A percentile compares a stretch with the other conserved stretches of the same genome.
phyloP scores from a whole-genome alignment of 306 rosid genomes.

The Oxytropis ochrocephala region DNA sequence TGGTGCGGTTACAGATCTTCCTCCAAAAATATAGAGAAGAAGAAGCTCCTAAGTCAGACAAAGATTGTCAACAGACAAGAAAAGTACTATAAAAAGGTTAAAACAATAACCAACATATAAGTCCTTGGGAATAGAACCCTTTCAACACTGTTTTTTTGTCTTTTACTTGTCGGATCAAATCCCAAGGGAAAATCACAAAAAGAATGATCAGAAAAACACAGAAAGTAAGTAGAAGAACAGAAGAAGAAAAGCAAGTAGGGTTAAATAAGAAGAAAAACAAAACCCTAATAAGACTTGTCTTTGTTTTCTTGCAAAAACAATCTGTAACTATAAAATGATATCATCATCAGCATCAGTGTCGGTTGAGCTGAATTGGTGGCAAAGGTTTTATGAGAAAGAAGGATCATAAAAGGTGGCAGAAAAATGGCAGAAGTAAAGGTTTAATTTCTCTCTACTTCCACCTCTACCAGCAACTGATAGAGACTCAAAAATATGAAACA shows the following conservation, averaged over 20 bases:
- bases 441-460: conserved; percentile 21
- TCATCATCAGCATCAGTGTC: conserved; percentile 1
- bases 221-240: not conserved
- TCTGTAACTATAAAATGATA: not conserved
- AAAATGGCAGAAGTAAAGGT: conserved; percentile 28
- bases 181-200: conserved; percentile 30
- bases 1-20: conserved; percentile 16
- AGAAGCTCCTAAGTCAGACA: conserved; percentile 30
- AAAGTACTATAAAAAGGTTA: conserved; percentile 3
- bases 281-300: conserved; percentile 33
- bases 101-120: conserved; percentile 11
- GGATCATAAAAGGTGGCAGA: conserved; percentile 38
- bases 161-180: conserved; percentile 40
- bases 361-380: conserved; percentile 55
- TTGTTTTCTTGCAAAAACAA: conserved; percentile 3
- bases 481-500: conserved; percentile 25
- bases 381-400: conserved; percentile 39
- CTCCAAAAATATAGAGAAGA: conserved; percentile 2
- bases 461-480: conserved; percentile 60
- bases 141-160: conserved; percentile 11
- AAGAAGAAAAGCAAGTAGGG: conserved; percentile 10
- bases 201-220: not conserved
- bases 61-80: conserved; percentile 21
- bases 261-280: conserved; percentile 13
- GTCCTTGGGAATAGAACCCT: conserved; percentile 45